A percentile compares a stretch with the other conserved stretches of the same genome.
Conservation (phyloP, 2,329 filamentous ascomycete species). For the Teratosphaeria epicoccoides region DNA sequence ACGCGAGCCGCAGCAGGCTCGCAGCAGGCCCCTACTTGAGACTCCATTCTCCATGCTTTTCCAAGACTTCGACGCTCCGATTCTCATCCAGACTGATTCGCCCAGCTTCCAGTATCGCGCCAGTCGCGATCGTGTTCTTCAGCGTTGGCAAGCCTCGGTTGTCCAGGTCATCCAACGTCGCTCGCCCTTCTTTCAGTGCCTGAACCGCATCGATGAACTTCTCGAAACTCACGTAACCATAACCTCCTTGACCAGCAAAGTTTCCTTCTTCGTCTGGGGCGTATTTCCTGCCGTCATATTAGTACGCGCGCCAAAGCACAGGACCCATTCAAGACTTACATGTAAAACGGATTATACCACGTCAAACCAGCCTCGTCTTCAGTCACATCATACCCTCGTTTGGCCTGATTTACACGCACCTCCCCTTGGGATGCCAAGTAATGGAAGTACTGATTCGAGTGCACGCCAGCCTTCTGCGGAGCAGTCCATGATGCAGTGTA, state of each 20-base stretch:
- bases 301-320: conserved; percentile 17
- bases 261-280: conserved; percentile 91
- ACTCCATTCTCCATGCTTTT: conserved; percentile 56
- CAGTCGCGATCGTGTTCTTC: conserved; percentile 81
- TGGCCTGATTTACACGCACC: conserved; percentile 82
- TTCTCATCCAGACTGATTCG: conserved; percentile 74
- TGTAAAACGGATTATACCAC: conserved; percentile 62
- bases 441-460: conserved; percentile 95
- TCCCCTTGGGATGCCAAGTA: conserved; percentile 79
- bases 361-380: conserved; percentile 61
- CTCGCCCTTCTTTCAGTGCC: conserved; percentile 61
- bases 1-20: background rate
- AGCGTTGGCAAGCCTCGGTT: conserved; percentile 72
- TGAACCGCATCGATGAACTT: conserved; percentile 88
- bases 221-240: conserved; percentile 89
- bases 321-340: conserved; percentile 21
- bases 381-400: conserved; percentile 90
- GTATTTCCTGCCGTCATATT: conserved; percentile 46
- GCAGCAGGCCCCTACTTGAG: conserved; percentile 39
- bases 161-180: conserved; percentile 67
- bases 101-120: conserved; percentile 82
- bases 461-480: conserved; percentile 84
- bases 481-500: conserved; percentile 95
- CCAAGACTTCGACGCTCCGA: conserved; percentile 63
- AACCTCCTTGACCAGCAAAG: conserved; percentile 81